Evolutionary conservation across 768 basidiomycete genomes (phyloP).

Genomic region (Cubamyces sp.): DNA sequence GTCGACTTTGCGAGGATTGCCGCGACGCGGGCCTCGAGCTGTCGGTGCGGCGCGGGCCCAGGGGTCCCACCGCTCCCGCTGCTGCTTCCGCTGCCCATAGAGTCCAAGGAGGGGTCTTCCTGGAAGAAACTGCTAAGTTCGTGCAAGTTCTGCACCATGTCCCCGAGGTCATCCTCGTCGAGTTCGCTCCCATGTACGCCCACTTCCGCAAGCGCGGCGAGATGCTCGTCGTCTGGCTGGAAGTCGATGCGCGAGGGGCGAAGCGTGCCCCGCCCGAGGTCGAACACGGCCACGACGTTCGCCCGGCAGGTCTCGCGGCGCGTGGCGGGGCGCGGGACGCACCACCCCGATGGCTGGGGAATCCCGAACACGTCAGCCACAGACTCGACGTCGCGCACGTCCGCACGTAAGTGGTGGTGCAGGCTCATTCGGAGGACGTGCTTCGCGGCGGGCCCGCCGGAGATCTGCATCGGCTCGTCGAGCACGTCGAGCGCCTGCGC

Average conservation of each 20-base stretch:
- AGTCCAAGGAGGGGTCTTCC: constrained; percentile 36
- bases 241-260: constrained; percentile 76
- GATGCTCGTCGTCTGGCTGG: constrained; percentile 61
- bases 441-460: constrained; percentile 75
- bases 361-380: constrained; percentile 79
- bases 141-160: constrained; percentile 76
- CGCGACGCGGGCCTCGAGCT: constrained; percentile 75
- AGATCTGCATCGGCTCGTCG: constrained; percentile 85
- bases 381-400: constrained; percentile 53
- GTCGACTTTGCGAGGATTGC: constrained; percentile 85
- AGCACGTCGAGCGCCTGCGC: constrained; percentile 89
- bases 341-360: constrained; percentile 86
- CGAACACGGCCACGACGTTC: constrained; percentile 85
- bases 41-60: constrained; percentile 31
- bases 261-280: constrained; percentile 75
- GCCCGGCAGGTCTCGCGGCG: constrained; percentile 66
- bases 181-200: constrained; percentile 7
- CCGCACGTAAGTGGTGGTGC: constrained; percentile 54
- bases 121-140: constrained; percentile 79
- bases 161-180: constrained; percentile 69
- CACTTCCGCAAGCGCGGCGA: constrained; percentile 18
- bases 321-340: constrained; percentile 67
- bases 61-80: constrained; percentile 1
- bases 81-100: background rate
- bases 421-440: constrained; percentile 94